Evolutionary conservation across 331 rosid genomes (phyloP).

Genomic region (Cucumis variabilis): DNA sequence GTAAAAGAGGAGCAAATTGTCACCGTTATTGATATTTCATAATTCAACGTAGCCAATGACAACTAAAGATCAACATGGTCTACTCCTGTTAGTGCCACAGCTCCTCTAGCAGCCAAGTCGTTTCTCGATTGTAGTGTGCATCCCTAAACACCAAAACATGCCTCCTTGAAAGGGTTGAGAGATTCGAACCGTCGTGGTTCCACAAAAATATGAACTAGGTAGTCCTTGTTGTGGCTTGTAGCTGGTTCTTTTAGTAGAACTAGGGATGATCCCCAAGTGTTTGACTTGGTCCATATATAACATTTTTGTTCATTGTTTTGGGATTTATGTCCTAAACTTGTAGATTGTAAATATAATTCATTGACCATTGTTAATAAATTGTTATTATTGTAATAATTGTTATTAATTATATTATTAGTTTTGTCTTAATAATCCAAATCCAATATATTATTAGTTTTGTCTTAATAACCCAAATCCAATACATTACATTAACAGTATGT

Average conservation of each 20-base stretch:
- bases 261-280: not conserved
- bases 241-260: not conserved
- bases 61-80: conserved; percentile 2
- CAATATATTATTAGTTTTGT: too few relatives aligned
- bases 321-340: too few relatives aligned
- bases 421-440: too few relatives aligned
- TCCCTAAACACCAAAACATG: not conserved
- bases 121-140: not conserved
- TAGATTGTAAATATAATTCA: too few relatives aligned
- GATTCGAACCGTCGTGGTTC: not conserved
- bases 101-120: not conserved
- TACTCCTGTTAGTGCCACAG: not conserved
- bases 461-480: too few relatives aligned
- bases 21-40: not conserved
- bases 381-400: too few relatives aligned
- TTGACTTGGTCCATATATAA: not conserved
- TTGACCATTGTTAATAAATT: too few relatives aligned
- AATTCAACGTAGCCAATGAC: not conserved
- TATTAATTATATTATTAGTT: too few relatives aligned
- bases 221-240: not conserved
- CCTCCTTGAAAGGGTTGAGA: not conserved
- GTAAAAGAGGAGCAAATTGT: not conserved
- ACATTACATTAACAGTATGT: too few relatives aligned
- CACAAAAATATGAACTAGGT: not conserved
- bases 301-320: not conserved